Base-by-base conservation (phyloP, 1,284 basidiomycete species). In the Fomes fomentarius region DNA sequence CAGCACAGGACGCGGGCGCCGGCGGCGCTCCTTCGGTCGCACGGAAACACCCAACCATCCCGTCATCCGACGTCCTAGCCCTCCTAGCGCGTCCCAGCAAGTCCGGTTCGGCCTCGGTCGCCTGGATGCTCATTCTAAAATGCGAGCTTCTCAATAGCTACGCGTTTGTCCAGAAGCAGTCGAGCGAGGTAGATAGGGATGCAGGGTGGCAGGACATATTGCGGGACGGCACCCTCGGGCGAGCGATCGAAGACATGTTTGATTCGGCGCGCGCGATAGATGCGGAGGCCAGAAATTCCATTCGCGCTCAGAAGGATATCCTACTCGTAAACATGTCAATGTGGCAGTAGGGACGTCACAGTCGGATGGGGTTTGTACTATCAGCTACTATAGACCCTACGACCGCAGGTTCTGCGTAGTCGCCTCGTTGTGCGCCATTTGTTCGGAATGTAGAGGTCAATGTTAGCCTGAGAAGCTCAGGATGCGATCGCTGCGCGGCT, bases 111-210 rank as follows among this genome's bases (percentile, higher is more conserved):
- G 42, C 54, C 17, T 50, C 55, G 14, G 52, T 52, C 7, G 39
- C 44, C 22, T 60, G 57, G 43, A 42, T 48, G n/a, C 46, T 63
- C 15, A 52, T 55, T 51, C 68, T 80, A 58, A 81, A 82, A 67
- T 77, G 76, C 54, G 71, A 77, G 28, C 72, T 86, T 26, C 61
- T 84, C 34, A 54, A 68, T 47, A 74, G 79, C 17, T 84, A 78
- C 56, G 76, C 74, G 22, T 66, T 69, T 30, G 64, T 83, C 22
- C 81, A 83, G 58, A 63, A 66, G 21, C 60, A 71, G 25, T 31
- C 47, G 9, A 56, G 67, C 22, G 50, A 57, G 5, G 65, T 54
- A 4, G 73, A 75, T 17, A 69, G 59, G 51, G 81, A 84, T 56
- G 41, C 54, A 6, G 74, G 75, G 42, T 87, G 85, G 84, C 50